Base-by-base conservation (phyloP, 2,329 filamentous ascomycete genomes). In the Colletotrichum abscissum region DNA sequence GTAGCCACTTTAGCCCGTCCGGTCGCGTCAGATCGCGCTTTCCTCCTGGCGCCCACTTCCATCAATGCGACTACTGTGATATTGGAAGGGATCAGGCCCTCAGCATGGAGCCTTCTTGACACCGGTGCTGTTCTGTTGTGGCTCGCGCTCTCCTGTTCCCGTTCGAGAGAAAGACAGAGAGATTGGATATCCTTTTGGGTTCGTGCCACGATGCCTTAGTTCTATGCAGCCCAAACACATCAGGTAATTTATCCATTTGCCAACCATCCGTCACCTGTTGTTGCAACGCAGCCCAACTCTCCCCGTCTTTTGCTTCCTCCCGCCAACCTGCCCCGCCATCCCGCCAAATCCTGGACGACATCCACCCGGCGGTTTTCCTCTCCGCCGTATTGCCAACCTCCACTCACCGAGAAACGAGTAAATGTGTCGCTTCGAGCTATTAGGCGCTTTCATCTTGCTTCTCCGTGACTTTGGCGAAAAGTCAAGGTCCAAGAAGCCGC, bases 351-450 rank as follows among this genome's bases (percentile, higher is more conserved):
- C 24, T 33, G 16, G n/a, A 38, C 16, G n/a, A 64, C 49, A 22
- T 8, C 30, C 9, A 22, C n/a, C 30, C 16, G 5, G 19, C 22
- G 4, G 14, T 54, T 14, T 5, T 38, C 14, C 22, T 35, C 33
- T 52, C 4, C 16, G 11, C n/a, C 8, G 19, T 33, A 56, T 55
- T 22, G 19, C 42, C 42, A 49, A n/a, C 57, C 56, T 19, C 57
- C 30, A 49, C 58, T 19, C 16, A 1, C 38, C 38, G 6, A 7
- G 24, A 46, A 46, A 52, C 63, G 58, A 63, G 64, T 67, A 75
- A 77, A 89, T 89, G 88, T 89, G 88, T 81, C 87, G 88, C 22
- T 88, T 86, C 78, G 88, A 89, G 81, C 84, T 87, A 24, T 76
- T 89, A 33, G 88, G 88, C 33, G 83, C 83, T 56, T 82, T 88